Percentiles rank a stretch among this genome's conserved stretches.
Conservation (phyloP, 2,329 filamentous ascomycete genomes). For the Cercospora sp. region DNA sequence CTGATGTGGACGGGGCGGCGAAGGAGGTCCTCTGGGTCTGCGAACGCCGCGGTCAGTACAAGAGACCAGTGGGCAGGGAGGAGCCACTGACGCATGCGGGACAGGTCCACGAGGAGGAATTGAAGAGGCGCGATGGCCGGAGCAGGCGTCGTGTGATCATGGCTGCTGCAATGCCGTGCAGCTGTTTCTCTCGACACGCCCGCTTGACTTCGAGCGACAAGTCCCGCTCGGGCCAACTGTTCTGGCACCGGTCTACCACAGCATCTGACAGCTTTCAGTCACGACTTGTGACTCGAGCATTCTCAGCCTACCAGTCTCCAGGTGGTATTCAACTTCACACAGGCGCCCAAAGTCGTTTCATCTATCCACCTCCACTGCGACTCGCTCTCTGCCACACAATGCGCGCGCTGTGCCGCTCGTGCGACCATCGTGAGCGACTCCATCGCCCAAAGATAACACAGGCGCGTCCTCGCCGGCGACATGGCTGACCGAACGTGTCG, state of each 20-base stretch:
- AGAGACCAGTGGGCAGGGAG: constrained; percentile 2
- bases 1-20: constrained; percentile 23
- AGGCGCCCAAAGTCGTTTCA: constrained; percentile 28
- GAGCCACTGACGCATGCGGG: constrained; percentile 33
- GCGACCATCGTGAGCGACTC: constrained; percentile 13
- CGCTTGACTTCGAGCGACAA: neutral
- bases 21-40: constrained; percentile 25
- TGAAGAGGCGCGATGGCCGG: constrained; percentile 29
- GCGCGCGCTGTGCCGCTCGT: constrained; percentile 26
- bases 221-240: constrained; percentile 1
- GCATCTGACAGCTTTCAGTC: neutral
- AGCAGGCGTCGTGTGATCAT: constrained; percentile 38
- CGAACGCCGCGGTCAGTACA: neutral
- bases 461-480: constrained; percentile 20
- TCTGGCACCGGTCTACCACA: neutral
- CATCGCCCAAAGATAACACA: constrained; percentile 17
- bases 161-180: constrained; percentile 8
- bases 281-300: neutral
- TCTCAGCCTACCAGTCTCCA: constrained; percentile 22
- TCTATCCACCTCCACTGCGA: constrained; percentile 11
- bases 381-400: constrained; percentile 24
- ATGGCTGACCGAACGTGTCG: constrained; percentile 13
- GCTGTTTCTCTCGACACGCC: neutral
- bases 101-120: constrained; percentile 33
- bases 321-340: constrained; percentile 17